A percentile compares a stretch with the other conserved stretches of the same genome.
These are phyloP conservation scores for Camelina laxa DNA, from an alignment of 345 rosid genomes.

Conservation along the genomic window DNA sequence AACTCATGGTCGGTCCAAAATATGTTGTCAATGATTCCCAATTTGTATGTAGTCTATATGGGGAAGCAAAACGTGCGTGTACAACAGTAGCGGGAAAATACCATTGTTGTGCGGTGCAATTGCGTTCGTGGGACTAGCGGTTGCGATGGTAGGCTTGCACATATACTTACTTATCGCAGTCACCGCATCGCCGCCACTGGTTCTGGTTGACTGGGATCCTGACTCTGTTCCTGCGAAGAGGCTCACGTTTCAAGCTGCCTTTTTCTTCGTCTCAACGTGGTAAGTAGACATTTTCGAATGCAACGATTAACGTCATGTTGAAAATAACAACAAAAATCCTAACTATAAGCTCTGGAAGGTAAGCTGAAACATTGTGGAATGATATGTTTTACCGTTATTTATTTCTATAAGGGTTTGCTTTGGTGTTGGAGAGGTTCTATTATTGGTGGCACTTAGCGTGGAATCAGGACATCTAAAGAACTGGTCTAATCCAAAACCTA, in stretches of 20 bases:
- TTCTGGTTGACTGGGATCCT: conserved; percentile 56
- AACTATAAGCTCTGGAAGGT: neutral
- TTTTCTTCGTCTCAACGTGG: conserved; percentile 85
- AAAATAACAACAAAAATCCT: neutral
- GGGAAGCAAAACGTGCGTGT: conserved; percentile 60
- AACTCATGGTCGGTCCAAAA: neutral
- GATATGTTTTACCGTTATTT: neutral
- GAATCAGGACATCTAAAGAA: conserved; percentile 89
- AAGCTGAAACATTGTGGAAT: neutral
- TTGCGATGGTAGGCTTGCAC: conserved; percentile 73
- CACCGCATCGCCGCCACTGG: conserved; percentile 63
- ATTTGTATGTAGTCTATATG: conserved; percentile 57
- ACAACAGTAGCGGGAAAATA: conserved; percentile 70
- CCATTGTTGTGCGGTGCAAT: conserved; percentile 66
- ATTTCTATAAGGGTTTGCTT: conserved; percentile 63
- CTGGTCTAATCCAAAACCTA: conserved; percentile 76
- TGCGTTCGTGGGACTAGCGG: conserved; percentile 70
- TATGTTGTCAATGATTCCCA: neutral
- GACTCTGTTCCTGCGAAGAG: conserved; percentile 47
- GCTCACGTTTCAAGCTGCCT: conserved; percentile 71
- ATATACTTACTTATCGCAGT: conserved; percentile 67
- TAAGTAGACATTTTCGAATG: conserved; percentile 34
- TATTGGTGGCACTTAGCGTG: conserved; percentile 76
- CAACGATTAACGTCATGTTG: neutral
- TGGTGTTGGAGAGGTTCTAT: conserved; percentile 72